Conservation (phyloP, 257 asterid genomes). For the Salvia rosmarinus region DNA sequence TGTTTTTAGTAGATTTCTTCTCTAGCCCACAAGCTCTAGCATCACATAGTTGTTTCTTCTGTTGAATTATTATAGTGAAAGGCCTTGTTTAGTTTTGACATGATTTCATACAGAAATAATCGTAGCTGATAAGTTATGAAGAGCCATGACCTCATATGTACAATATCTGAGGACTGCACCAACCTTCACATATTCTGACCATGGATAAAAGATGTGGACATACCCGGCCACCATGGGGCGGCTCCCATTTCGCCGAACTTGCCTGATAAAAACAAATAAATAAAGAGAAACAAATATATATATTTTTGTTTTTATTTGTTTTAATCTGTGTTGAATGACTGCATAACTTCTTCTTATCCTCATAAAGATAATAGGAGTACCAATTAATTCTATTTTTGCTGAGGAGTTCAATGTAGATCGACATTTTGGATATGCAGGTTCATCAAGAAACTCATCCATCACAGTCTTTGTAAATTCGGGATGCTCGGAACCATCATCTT, state of each 20-base stretch:
- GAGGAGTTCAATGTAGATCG: slow-evolving; percentile 56
- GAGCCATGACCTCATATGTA: slow-evolving; percentile 75
- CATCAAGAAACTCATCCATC: slow-evolving; percentile 66
- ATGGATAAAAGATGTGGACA: slow-evolving; percentile 62
- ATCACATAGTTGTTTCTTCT: background rate
- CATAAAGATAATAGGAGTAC: slow-evolving; percentile 35
- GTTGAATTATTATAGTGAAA: background rate
- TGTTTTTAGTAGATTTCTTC: background rate
- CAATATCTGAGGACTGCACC: slow-evolving; percentile 67
- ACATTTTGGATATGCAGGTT: slow-evolving; percentile 68
- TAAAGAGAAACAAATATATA: background rate
- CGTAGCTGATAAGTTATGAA: slow-evolving; percentile 38
- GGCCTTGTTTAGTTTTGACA: background rate
- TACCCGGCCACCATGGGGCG: slow-evolving; percentile 82
- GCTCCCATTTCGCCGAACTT: slow-evolving; percentile 77
- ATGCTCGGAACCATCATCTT: slow-evolving; percentile 54
- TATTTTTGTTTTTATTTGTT: background rate
- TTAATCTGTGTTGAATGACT: too few relatives aligned
- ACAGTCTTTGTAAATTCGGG: slow-evolving; percentile 51
- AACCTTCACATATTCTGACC: slow-evolving; percentile 75
- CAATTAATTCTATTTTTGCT: slow-evolving; percentile 59
- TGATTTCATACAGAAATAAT: background rate
- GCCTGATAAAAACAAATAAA: slow-evolving; percentile 45
- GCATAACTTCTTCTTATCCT: background rate
- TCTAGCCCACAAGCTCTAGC: slow-evolving; percentile 1